Conservation (phyloP, 371 early-diverging fungal species). For the Mortierella sp. region DNA sequence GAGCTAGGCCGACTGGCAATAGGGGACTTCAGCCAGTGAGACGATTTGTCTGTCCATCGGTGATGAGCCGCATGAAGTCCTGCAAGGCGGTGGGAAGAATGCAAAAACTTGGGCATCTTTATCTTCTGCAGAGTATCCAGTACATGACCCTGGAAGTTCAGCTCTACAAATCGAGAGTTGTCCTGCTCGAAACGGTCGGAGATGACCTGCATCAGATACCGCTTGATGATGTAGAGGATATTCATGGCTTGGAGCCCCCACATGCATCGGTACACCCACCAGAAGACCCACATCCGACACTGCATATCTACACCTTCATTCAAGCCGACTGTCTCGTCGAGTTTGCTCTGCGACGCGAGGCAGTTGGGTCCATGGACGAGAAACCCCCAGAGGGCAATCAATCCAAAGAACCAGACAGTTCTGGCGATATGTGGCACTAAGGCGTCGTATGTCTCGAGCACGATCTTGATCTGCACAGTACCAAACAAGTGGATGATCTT, state of each 20-base stretch:
- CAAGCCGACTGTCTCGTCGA: neutral
- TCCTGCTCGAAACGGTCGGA: constrained; percentile 48
- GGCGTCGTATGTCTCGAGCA: constrained; percentile 36
- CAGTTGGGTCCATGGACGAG: constrained; percentile 37
- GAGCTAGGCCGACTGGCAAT: constrained; percentile 22
- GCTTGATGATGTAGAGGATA: constrained; percentile 39
- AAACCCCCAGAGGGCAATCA: constrained; percentile 31
- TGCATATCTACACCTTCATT: constrained; percentile 25
- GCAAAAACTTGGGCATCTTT: constrained; percentile 3
- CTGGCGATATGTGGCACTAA: constrained; percentile 29
- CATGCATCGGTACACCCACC: constrained; percentile 41
- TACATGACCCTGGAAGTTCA: constrained; percentile 49
- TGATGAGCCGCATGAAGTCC: constrained; percentile 10
- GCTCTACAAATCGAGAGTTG: constrained; percentile 30
- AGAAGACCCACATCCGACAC: constrained; percentile 39
- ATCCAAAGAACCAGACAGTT: constrained; percentile 27
- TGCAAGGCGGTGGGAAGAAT: constrained; percentile 1
- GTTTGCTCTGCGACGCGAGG: constrained; percentile 8
- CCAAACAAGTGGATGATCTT: constrained; percentile 32
- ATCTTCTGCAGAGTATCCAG: constrained; percentile 43
- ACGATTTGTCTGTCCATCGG: constrained; percentile 33
- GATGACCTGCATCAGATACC: constrained; percentile 34
- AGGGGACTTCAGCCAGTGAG: constrained; percentile 25
- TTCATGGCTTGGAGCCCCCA: constrained; percentile 43
- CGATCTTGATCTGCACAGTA: constrained; percentile 31